Evolutionary conservation across 1,139 yeast genomes (phyloP).

Genomic region (Taphrina flavorubra): DNA sequence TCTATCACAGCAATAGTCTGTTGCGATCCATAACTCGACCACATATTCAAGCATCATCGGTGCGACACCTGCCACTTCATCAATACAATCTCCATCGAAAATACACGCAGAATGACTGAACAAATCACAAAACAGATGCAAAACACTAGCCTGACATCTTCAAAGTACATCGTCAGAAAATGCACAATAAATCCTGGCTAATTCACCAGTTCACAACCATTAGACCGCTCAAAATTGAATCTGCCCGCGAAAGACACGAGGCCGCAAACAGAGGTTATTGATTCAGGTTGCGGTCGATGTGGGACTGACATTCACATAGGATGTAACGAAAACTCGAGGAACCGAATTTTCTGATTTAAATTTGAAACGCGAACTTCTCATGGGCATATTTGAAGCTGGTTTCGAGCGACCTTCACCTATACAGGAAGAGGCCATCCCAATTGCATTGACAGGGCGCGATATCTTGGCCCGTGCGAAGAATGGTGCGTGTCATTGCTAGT

Average conservation of each 20-base stretch:
- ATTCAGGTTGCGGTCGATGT: background rate
- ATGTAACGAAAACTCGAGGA: conserved; percentile 90
- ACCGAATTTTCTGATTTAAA: conserved; percentile 77
- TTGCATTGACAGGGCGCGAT: conserved; percentile 94
- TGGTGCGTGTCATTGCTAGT: conserved; percentile 56
- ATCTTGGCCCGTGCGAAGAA: conserved; percentile 97
- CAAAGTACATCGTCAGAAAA: background rate
- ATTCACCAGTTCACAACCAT: conserved; percentile 9
- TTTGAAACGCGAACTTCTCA: conserved; percentile 70
- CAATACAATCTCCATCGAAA: background rate
- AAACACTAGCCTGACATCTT: conserved; percentile 6
- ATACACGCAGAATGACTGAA: conserved; percentile 15
- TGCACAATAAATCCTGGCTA: background rate
- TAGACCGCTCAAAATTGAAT: conserved; percentile 32
- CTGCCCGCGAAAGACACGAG: conserved; percentile 42
- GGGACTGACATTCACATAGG: conserved; percentile 51
- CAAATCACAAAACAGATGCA: conserved; percentile 27
- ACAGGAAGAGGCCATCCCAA: conserved; percentile 96
- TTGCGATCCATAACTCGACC: too few relatives aligned
- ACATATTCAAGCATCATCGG: background rate
- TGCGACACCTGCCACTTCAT: conserved; percentile 1
- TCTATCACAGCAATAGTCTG: too few relatives aligned
- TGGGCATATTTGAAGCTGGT: conserved; percentile 99
- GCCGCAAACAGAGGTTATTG: conserved; percentile 40
- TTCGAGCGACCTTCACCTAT: conserved; percentile 98